Conservation (phyloP, 768 basidiomycete genomes). For the Chiua virens region DNA sequence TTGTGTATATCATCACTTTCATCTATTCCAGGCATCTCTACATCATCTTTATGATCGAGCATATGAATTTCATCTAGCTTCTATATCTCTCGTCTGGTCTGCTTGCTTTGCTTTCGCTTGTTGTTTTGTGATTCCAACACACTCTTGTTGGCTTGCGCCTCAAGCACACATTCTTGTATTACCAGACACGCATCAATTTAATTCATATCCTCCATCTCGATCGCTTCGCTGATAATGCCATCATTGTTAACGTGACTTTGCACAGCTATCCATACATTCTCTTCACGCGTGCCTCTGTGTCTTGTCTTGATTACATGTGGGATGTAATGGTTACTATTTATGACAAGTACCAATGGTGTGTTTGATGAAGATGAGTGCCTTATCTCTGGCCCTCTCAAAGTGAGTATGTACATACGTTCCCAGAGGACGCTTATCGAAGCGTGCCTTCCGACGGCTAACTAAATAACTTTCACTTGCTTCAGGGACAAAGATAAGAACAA, state of each 20-base stretch:
- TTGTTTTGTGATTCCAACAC: slow-evolving; percentile 29
- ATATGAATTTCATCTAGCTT: slow-evolving; percentile 26
- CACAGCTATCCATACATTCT: slow-evolving; percentile 1
- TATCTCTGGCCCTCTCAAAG: background rate
- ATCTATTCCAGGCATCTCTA: slow-evolving; percentile 33
- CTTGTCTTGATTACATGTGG: background rate
- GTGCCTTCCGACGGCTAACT: background rate
- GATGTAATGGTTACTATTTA: background rate
- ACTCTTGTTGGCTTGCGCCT: slow-evolving; percentile 24
- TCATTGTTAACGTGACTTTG: slow-evolving; percentile 5
- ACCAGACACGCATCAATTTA: slow-evolving; percentile 33
- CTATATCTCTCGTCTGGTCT: slow-evolving; percentile 26
- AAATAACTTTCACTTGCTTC: background rate
- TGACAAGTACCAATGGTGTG: background rate
- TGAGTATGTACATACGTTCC: background rate
- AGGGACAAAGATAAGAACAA: slow-evolving; percentile 8
- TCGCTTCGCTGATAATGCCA: slow-evolving; percentile 2
- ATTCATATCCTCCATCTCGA: slow-evolving; percentile 18
- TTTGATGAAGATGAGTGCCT: background rate
- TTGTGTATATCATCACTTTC: slow-evolving; percentile 34
- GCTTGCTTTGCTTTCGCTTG: slow-evolving; percentile 26
- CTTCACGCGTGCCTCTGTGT: background rate
- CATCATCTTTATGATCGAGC: slow-evolving; percentile 25
- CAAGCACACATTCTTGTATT: slow-evolving; percentile 33
- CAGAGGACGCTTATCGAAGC: too few relatives aligned